These are phyloP conservation scores for Mycena floridula DNA, from an alignment of 768 basidiomycete species.

Conservation along the genomic window DNA sequence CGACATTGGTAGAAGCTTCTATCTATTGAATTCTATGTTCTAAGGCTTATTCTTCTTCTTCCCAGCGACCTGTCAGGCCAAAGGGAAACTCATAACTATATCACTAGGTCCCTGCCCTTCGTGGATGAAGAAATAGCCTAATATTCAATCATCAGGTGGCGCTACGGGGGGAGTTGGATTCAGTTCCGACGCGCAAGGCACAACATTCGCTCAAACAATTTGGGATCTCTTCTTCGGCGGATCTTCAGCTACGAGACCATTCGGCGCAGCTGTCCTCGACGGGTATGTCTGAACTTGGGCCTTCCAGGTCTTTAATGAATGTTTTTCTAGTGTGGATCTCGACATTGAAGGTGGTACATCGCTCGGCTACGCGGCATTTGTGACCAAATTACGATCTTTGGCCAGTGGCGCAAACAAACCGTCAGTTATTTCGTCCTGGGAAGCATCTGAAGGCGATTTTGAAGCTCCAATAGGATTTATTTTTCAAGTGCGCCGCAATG, in stretches of 20 bases:
- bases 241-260: slow-evolving; percentile 53
- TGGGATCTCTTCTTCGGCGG: slow-evolving; percentile 72
- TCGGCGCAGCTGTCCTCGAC: slow-evolving; percentile 66
- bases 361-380: slow-evolving; percentile 44
- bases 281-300: slow-evolving; percentile 36
- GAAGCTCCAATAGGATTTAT: slow-evolving; percentile 61
- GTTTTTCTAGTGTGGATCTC: slow-evolving; percentile 47
- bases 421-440: too few species aligned
- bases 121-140: too few species aligned
- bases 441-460: background rate
- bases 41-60: too few species aligned
- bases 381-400: slow-evolving; percentile 49
- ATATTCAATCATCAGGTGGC: too few species aligned
- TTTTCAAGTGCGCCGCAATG: slow-evolving; percentile 52
- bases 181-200: slow-evolving; percentile 48
- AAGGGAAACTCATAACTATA: slow-evolving; percentile 55
- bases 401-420: slow-evolving; percentile 45
- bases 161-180: slow-evolving; percentile 60
- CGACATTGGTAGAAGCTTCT: too few species aligned
- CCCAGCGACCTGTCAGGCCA: slow-evolving; percentile 54
- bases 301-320: background rate
- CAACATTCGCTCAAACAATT: slow-evolving; percentile 56
- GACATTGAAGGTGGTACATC: slow-evolving; percentile 69
- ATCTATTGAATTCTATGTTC: too few species aligned
- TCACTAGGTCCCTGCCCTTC: too few species aligned